Conservation (phyloP, 257 asterid genomes). For the Thymus mandschuricus region DNA sequence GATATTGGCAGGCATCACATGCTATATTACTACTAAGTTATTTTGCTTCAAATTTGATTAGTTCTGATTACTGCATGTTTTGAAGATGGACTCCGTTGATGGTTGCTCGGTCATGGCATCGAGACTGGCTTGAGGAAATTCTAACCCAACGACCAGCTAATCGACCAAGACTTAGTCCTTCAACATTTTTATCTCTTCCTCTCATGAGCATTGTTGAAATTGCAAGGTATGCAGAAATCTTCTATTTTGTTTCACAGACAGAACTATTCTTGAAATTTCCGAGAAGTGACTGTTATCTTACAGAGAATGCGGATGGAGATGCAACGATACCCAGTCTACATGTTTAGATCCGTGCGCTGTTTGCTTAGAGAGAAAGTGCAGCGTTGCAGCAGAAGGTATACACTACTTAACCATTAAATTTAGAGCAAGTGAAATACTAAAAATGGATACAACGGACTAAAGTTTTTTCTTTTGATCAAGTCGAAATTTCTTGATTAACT, state of each 20-base stretch:
- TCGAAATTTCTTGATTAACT: too few relatives aligned
- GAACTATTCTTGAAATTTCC: neutral
- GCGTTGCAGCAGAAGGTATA: slow-evolving; percentile 89
- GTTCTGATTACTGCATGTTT: slow-evolving; percentile 25
- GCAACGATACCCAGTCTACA: slow-evolving; percentile 42
- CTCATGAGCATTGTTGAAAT: slow-evolving; percentile 77
- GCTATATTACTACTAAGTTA: neutral
- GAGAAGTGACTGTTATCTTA: too few relatives aligned
- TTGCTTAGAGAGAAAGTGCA: slow-evolving; percentile 84
- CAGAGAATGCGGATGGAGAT: slow-evolving; percentile 87
- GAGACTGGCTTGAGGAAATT: slow-evolving; percentile 76
- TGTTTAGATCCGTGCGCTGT: slow-evolving; percentile 88
- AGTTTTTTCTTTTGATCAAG: too few relatives aligned
- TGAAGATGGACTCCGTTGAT: slow-evolving; percentile 78
- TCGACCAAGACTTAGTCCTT: slow-evolving; percentile 52
- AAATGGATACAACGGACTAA: too few relatives aligned
- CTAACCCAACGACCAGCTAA: slow-evolving; percentile 52
- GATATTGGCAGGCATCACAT: neutral
- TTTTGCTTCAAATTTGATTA: neutral
- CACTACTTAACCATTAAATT: neutral
- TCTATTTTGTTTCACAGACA: neutral
- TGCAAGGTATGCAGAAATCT: slow-evolving; percentile 61
- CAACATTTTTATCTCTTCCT: slow-evolving; percentile 78
- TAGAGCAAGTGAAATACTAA: neutral
- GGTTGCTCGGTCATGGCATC: slow-evolving; percentile 90